Evolutionary conservation across 805 yeast genomes (phyloP).

Genomic region (Peterozyma toletana): DNA sequence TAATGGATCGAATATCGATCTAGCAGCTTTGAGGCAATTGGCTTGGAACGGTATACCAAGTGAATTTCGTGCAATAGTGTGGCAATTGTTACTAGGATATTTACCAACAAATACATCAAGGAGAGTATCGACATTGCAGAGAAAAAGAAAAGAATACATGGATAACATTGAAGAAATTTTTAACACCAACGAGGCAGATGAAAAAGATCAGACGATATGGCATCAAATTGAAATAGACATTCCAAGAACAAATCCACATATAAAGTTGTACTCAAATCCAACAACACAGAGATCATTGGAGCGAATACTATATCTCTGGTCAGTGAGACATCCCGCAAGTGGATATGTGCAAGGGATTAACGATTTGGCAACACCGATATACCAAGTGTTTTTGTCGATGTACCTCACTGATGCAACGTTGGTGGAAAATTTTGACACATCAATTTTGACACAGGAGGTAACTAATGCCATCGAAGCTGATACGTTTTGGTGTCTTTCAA

Average conservation of each 20-base stretch:
- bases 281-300: conserved; percentile 76
- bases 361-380: conserved; percentile 89
- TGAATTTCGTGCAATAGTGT: conserved; percentile 70
- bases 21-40: conserved; percentile 63
- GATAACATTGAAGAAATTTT: conserved; percentile 70
- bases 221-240: conserved; percentile 95
- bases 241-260: conserved; percentile 86
- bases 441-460: conserved; percentile 48
- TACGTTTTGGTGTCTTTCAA: conserved; percentile 93
- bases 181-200: conserved; percentile 31
- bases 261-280: conserved; percentile 60
- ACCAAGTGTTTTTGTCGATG: conserved; percentile 71
- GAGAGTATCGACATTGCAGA: conserved; percentile 56
- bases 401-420: conserved; percentile 43
- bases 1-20: conserved; percentile 42
- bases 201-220: conserved; percentile 75
- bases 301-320: conserved; percentile 84
- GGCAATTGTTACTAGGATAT: conserved; percentile 90
- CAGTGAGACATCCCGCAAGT: conserved; percentile 93
- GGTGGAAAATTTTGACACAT: conserved; percentile 59
- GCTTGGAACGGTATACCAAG: conserved; percentile 95
- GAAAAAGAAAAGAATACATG: conserved; percentile 80
- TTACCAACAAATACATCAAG: conserved; percentile 80
- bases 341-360: conserved; percentile 98
- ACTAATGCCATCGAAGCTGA: conserved; percentile 82